Base-by-base conservation (phyloP, 768 basidiomycete species). In the Russula earlei region DNA sequence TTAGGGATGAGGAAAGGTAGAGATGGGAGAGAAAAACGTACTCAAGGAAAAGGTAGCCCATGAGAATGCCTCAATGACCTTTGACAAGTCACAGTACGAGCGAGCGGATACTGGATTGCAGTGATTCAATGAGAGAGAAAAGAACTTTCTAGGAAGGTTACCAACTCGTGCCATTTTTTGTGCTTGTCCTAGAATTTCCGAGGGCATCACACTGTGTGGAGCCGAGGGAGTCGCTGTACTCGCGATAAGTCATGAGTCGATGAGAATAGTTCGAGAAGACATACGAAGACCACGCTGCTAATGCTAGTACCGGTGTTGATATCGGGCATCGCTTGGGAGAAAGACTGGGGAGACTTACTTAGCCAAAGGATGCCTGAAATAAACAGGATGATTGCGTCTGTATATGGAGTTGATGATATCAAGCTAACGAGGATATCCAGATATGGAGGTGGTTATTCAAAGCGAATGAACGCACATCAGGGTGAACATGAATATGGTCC, bases 41-140 rank as follows among this genome's bases (percentile, higher is more conserved):
- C 57, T 5, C 52, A 58, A 49, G 41, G 52, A 58, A 31, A 58
- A 62, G 11, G 37, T 54, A 19, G 59, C 54, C 61, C 62, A 62
- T 5, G 62, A 46, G 49, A 62, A 61, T 36, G 62, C 59, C 42
- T 62, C 59, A 7, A 61, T 5, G 22, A 62, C 62, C 42, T 62
- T 62, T 11, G 49, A 56, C 42, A 62, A 34, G 24, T 62, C 61
- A 34, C 62, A 62, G 20, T 61, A 62, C n/a, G 55, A n/a, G n/a
- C 49, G 49, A 22, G 62, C 55, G 19, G 62, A 62, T 25, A 62
- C 61, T 62, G 24, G 19, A 36, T n/a, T 14, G 4, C 5, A 2
- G 3, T 46, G 34, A 46, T 42, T 50, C 36, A 36, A n/a, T 14
- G 24, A 41, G 5, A 33, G 24, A 47, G 5, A 7, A 25, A 46